Evolutionary conservation across 1,284 basidiomycete genomes (phyloP).

Genomic region (Tremellales sp.): DNA sequence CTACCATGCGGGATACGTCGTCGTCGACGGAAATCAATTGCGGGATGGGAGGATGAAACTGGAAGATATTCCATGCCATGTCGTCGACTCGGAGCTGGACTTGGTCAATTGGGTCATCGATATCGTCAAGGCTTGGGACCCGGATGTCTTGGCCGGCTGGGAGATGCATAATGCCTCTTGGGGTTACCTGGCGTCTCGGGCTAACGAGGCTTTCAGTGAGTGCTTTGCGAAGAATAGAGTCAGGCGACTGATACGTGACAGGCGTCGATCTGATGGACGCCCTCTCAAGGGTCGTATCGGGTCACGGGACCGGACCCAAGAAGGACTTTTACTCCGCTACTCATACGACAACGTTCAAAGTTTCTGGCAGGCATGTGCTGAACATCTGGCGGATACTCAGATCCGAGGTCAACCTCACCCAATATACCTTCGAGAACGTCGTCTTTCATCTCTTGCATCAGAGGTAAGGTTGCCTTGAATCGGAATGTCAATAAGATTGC

Average conservation of each 20-base stretch:
- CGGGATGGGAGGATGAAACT: constrained; percentile 20
- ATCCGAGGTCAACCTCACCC: constrained; percentile 70
- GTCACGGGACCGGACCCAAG: constrained; percentile 44
- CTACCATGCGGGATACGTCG: constrained; percentile 60
- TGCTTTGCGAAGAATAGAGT: neutral
- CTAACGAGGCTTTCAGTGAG: constrained; percentile 58
- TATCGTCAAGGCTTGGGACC: constrained; percentile 71
- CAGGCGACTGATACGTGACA: constrained; percentile 35
- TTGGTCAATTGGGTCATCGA: constrained; percentile 77
- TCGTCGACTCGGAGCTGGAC: constrained; percentile 71
- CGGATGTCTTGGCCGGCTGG: constrained; percentile 89
- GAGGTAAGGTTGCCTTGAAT: constrained; percentile 54
- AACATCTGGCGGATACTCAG: constrained; percentile 92
- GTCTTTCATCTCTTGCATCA: constrained; percentile 70
- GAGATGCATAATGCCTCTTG: constrained; percentile 84
- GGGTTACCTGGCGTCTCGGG: constrained; percentile 81
- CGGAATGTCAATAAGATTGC: constrained; percentile 3
- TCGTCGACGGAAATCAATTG: constrained; percentile 49
- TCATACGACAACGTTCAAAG: constrained; percentile 76
- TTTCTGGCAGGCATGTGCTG: constrained; percentile 82
- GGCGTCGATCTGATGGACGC: constrained; percentile 65
- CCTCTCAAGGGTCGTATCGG: constrained; percentile 62
- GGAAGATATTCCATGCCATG: constrained; percentile 54
- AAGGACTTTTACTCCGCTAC: constrained; percentile 69
- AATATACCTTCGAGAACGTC: constrained; percentile 88